These are phyloP conservation scores for Amborella trichopoda DNA, from an alignment of 164 flowering plant genomes.

Conservation along the genomic window DNA sequence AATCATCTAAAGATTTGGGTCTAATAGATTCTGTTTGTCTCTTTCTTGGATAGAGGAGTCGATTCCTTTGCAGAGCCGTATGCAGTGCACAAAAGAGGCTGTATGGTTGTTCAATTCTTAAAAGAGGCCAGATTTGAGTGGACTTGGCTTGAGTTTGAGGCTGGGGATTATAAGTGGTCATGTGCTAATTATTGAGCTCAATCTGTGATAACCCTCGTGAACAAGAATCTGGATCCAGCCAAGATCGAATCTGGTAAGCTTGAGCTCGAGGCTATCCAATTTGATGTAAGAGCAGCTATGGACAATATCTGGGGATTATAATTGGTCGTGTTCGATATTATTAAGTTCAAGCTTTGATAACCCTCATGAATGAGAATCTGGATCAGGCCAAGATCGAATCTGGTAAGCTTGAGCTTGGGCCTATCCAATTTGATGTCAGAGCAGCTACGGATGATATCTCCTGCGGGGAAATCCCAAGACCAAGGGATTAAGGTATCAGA, in stretches of 20 bases:
- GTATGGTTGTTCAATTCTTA: too few species aligned
- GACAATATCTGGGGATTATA: slow-evolving; percentile 91
- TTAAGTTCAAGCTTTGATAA: too few species aligned
- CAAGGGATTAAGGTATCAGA: slow-evolving; percentile 76
- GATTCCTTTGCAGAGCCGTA: too few species aligned
- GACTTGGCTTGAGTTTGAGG: too few species aligned
- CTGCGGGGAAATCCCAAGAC: slow-evolving; percentile 84
- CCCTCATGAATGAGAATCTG: slow-evolving; percentile 84
- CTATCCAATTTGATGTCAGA: slow-evolving; percentile 62
- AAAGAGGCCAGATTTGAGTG: too few species aligned
- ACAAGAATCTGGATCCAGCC: slow-evolving; percentile 92
- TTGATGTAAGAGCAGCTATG: slow-evolving; percentile 64
- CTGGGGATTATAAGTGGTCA: too few species aligned
- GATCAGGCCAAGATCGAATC: slow-evolving; percentile 97
- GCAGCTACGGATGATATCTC: slow-evolving; percentile 83
- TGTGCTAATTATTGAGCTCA: too few species aligned
- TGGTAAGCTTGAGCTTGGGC: slow-evolving; percentile 94
- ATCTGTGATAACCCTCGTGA: slow-evolving; percentile 83
- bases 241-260: slow-evolving; percentile 93
- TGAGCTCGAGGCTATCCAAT: slow-evolving; percentile 80
- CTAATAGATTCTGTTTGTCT: too few species aligned
- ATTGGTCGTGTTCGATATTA: too few species aligned
- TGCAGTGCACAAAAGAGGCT: too few species aligned
- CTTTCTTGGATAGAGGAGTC: too few species aligned
- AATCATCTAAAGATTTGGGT: too few species aligned